phyloP scores from a whole-genome alignment of 345 rosid species.

The Bruguiera parviflora region DNA sequence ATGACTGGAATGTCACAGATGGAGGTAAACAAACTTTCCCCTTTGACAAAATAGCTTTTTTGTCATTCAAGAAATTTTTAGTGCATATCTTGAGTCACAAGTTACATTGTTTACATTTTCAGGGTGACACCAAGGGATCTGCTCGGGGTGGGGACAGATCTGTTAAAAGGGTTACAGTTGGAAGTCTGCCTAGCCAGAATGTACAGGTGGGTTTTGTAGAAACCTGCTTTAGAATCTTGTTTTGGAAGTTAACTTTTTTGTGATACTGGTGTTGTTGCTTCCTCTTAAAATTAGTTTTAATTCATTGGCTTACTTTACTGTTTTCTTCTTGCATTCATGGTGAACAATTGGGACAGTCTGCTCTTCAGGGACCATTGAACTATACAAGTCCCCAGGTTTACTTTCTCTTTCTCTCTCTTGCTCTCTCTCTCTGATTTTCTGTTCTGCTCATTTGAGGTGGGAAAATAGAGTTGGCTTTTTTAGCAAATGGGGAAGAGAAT shows the following conservation, averaged over 20 bases:
- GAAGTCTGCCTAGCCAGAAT: constrained; percentile 47
- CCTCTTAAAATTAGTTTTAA: constrained; percentile 1
- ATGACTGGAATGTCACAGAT: constrained; percentile 39
- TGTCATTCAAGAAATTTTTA: neutral
- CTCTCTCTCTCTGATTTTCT: neutral
- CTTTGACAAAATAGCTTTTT: neutral
- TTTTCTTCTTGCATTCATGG: constrained; percentile 12
- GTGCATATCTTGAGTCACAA: neutral
- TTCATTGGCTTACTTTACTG: constrained; percentile 8
- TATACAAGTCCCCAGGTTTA: constrained; percentile 41
- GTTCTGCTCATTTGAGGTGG: neutral
- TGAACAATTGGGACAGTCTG: constrained; percentile 33
- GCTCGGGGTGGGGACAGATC: constrained; percentile 60
- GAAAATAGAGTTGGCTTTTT: neutral
- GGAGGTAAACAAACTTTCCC: constrained; percentile 50
- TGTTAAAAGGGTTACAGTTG: constrained; percentile 49
- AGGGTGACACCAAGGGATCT: constrained; percentile 77
- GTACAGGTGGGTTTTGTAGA: constrained; percentile 38
- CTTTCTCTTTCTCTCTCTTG: constrained; percentile 2
- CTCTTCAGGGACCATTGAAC: constrained; percentile 42
- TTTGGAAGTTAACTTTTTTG: neutral
- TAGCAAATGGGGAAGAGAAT: too few species aligned
- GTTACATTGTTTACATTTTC: constrained; percentile 17
- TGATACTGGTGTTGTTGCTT: neutral
- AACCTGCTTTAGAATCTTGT: constrained; percentile 9